Percentiles rank a stretch among this genome's conserved stretches.
Evolutionary conservation across 225 moss, liverwort and hornwort species (phyloP).

Genomic region (Sphagnum contortum): DNA sequence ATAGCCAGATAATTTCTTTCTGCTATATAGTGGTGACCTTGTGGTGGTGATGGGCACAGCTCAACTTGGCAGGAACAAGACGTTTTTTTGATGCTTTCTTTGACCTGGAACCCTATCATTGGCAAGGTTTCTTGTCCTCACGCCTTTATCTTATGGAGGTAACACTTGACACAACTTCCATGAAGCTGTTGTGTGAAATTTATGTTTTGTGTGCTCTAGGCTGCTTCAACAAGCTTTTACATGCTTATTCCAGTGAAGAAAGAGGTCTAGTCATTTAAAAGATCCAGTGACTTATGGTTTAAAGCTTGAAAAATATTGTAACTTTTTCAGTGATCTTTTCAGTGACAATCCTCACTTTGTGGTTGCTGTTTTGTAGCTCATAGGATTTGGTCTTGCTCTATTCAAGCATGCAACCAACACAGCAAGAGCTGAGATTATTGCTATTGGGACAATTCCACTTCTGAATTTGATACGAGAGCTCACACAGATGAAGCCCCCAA

Average conservation of each 20-base stretch:
- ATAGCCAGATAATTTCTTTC: too few species aligned
- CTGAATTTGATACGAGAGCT: constrained; percentile 70
- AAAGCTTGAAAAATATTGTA: neutral
- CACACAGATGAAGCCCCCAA: constrained; percentile 47
- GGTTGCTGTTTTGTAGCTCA: constrained; percentile 40
- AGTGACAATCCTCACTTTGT: neutral
- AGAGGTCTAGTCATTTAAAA: too few species aligned
- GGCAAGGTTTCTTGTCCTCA: constrained; percentile 98
- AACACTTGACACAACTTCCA: neutral
- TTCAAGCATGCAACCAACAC: constrained; percentile 74
- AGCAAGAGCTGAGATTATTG: constrained; percentile 68
- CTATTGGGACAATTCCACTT: constrained; percentile 78
- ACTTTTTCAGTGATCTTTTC: neutral
- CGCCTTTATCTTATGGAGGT: constrained; percentile 86
- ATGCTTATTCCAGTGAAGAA: too few species aligned
- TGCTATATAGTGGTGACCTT: too few species aligned
- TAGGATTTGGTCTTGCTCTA: constrained; percentile 78
- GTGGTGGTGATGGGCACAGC: constrained; percentile 37
- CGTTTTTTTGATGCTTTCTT: constrained; percentile 94
- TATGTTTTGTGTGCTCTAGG: constrained; percentile 5
- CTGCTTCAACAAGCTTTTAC: neutral
- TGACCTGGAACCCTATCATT: constrained; percentile 62
- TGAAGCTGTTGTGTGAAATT: neutral
- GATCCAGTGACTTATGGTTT: neutral
- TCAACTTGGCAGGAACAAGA: constrained; percentile 84